These are phyloP conservation scores for Psilocybe tampanensis DNA, from an alignment of 768 basidiomycete genomes.

Conservation along the genomic window DNA sequence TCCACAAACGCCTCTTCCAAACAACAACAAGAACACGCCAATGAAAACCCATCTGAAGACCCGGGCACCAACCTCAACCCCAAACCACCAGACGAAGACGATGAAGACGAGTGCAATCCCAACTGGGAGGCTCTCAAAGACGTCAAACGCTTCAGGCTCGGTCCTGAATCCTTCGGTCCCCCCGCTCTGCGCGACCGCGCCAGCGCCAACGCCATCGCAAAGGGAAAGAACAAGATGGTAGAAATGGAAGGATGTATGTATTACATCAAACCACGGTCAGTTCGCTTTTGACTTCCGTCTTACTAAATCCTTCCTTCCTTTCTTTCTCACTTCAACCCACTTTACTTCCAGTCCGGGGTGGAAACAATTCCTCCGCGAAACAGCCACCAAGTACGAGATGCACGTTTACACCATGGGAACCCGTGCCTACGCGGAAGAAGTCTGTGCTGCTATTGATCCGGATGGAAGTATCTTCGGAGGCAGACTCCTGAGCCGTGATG, in stretches of 20 bases:
- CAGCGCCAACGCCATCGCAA: constrained; percentile 27
- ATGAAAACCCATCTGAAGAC: constrained; percentile 26
- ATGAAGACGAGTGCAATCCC: constrained; percentile 76
- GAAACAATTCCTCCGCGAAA: constrained; percentile 69
- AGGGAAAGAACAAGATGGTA: constrained; percentile 64
- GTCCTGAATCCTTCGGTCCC: constrained; percentile 71
- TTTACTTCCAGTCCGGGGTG: constrained; percentile 67
- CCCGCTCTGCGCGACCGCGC: constrained; percentile 39
- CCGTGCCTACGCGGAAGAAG: constrained; percentile 93
- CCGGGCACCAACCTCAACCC: constrained; percentile 20
- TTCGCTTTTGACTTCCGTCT: constrained; percentile 8
- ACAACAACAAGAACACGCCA: no score
- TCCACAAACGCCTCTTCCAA: no score
- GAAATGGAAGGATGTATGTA: constrained; percentile 90
- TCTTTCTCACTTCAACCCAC: constrained; percentile 5
- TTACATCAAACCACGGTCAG: constrained; percentile 96
- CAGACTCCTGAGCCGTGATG: constrained; percentile 89
- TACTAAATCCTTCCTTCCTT: neutral
- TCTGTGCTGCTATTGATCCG: constrained; percentile 93
- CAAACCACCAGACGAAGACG: constrained; percentile 37
- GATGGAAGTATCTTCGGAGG: constrained; percentile 83
- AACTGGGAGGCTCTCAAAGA: constrained; percentile 93
- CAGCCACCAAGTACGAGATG: constrained; percentile 90
- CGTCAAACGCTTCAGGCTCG: constrained; percentile 86
- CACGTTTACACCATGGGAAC: constrained; percentile 99